A percentile compares a stretch with the other conserved stretches of the same genome.
Evolutionary conservation across 768 basidiomycete species (phyloP).

Genomic region (Pulveroboletus sp.): DNA sequence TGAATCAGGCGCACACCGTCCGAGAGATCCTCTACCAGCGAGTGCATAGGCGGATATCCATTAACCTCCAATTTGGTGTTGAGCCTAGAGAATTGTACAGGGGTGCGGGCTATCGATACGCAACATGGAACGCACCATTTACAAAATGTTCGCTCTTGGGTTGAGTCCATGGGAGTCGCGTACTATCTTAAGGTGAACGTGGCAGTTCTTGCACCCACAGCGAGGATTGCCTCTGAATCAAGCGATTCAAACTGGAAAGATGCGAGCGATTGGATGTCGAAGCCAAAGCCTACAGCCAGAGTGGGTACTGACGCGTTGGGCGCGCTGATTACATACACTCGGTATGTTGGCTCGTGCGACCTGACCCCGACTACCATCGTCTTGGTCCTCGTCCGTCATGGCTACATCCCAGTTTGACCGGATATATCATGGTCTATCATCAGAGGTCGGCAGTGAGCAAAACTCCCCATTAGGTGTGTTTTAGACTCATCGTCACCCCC

Average conservation of each 20-base stretch:
- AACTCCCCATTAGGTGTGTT: background rate
- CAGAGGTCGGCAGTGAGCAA: conserved; percentile 79
- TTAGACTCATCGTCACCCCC: conserved; percentile 2
- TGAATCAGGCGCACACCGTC: conserved; percentile 96
- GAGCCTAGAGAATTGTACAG: conserved; percentile 53
- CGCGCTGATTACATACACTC: conserved; percentile 21
- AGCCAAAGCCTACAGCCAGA: background rate
- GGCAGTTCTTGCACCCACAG: background rate
- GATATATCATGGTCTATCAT: conserved; percentile 69
- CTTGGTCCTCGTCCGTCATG: conserved; percentile 18
- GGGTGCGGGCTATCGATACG: background rate
- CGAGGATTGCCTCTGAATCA: background rate
- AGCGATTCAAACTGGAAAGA: background rate
- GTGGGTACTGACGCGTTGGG: background rate
- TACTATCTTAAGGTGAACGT: background rate
- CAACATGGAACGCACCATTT: conserved; percentile 60
- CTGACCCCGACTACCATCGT: conserved; percentile 15
- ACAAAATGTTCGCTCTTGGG: conserved; percentile 80
- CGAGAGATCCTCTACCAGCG: conserved; percentile 84
- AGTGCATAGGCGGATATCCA: conserved; percentile 82
- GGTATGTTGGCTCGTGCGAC: conserved; percentile 27
- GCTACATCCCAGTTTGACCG: conserved; percentile 83
- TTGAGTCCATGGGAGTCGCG: conserved; percentile 26
- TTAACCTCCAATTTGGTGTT: conserved; percentile 90
- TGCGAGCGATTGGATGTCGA: background rate